Evolutionary conservation across 192 early-diverging fungal species (phyloP).

Genomic region (Umbelopsis ramanniana): DNA sequence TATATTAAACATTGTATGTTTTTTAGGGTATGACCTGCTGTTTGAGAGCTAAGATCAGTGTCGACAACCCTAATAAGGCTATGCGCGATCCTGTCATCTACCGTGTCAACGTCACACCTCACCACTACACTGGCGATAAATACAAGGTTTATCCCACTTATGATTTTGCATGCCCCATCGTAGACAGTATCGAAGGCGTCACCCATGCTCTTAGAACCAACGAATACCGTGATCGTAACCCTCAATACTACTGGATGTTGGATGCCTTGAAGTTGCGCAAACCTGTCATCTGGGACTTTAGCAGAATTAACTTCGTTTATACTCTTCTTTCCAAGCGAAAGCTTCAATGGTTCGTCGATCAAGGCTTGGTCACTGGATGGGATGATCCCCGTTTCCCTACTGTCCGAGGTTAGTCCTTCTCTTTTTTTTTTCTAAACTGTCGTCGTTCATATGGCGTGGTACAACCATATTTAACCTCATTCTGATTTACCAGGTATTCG

Average conservation of each 20-base stretch:
- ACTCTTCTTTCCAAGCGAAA: constrained; percentile 99
- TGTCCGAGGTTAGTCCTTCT: constrained; percentile 59
- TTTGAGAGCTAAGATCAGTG: constrained; percentile 95
- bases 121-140: constrained; percentile 87
- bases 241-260: constrained; percentile 97
- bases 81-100: constrained; percentile 98
- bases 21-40: constrained; percentile 77
- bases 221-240: constrained; percentile 98
- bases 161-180: constrained; percentile 97
- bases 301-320: constrained; percentile 96
- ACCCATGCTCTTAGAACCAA: constrained; percentile 96
- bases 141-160: constrained; percentile 99
- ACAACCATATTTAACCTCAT: constrained; percentile 16
- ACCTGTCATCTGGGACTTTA: constrained; percentile 95
- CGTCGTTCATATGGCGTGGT: too few relatives aligned
- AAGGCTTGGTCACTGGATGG: constrained; percentile 84
- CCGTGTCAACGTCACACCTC: constrained; percentile 88
- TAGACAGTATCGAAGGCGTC: constrained; percentile 96
- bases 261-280: constrained; percentile 82
- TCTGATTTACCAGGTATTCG: constrained; percentile 78
- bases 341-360: constrained; percentile 93
- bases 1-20: neutral
- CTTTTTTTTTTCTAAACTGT: too few relatives aligned
- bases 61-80: constrained; percentile 86
- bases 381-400: constrained; percentile 93